phyloP scores from a whole-genome alignment of 192 early-diverging fungal species.

The Fimicolochytrium jonesii region DNA sequence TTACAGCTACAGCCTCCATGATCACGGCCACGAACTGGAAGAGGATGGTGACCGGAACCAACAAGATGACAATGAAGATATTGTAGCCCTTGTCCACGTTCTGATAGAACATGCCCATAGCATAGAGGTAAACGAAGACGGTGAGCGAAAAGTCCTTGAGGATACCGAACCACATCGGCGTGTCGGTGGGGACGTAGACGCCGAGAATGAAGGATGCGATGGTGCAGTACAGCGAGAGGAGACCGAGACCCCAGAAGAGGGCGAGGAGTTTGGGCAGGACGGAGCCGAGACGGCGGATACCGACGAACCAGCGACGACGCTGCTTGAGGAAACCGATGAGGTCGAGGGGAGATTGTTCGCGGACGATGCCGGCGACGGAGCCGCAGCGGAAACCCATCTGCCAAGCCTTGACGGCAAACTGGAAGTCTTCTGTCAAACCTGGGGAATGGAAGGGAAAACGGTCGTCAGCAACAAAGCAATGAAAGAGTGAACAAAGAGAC shows the following conservation, averaged over 20 bases:
- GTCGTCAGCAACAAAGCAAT: background rate
- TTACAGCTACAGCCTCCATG: conserved; percentile 48
- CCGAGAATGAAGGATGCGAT: conserved; percentile 42
- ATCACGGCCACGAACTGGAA: conserved; percentile 46
- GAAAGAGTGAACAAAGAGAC: background rate
- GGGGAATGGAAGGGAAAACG: background rate
- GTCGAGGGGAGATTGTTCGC: conserved; percentile 49
- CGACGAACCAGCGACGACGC: conserved; percentile 57
- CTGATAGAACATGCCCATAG: conserved; percentile 49
- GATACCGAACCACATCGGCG: conserved; percentile 51
- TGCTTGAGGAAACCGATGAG: conserved; percentile 56
- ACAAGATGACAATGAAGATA: conserved; percentile 36
- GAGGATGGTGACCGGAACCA: conserved; percentile 40
- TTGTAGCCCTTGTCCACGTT: conserved; percentile 47
- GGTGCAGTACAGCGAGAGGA: conserved; percentile 41
- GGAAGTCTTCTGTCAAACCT: conserved; percentile 54
- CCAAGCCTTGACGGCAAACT: conserved; percentile 54
- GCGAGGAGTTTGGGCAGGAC: conserved; percentile 53
- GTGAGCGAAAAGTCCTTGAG: conserved; percentile 52
- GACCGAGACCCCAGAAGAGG: conserved; percentile 52
- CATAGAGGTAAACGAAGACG: conserved; percentile 49
- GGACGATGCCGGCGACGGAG: conserved; percentile 43
- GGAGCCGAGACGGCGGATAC: conserved; percentile 48
- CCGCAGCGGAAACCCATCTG: conserved; percentile 47
- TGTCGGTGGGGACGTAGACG: conserved; percentile 31